Percentiles rank a stretch among this genome's conserved stretches.
Evolutionary conservation across 2,329 filamentous ascomycete genomes (phyloP).

Genomic region (Diplocarpon mali): DNA sequence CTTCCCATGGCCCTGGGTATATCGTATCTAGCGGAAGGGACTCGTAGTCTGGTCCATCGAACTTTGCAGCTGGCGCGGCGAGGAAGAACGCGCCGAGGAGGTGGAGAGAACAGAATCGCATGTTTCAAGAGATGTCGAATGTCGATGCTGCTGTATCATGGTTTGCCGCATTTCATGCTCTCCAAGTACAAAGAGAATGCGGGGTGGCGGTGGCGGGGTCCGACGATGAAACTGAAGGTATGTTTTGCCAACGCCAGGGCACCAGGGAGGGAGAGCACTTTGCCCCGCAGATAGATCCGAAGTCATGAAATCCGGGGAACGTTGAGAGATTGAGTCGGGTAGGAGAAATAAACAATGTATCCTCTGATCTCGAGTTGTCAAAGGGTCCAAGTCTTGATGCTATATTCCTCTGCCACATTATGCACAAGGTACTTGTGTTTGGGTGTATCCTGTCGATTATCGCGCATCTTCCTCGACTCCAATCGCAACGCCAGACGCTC

Average conservation of each 20-base stretch:
- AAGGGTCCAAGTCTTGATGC: neutral
- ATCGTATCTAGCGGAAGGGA: conserved; percentile 26
- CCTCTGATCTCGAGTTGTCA: neutral
- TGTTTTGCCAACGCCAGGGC: conserved; percentile 1
- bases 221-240: neutral
- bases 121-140: conserved; percentile 2
- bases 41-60: conserved; percentile 16
- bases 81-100: conserved; percentile 4
- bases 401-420: neutral
- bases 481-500: neutral
- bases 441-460: neutral
- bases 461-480: neutral
- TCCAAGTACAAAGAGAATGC: too few species aligned
- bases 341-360: neutral
- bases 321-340: neutral
- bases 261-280: neutral
- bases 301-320: conserved; percentile 1
- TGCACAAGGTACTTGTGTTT: too few species aligned
- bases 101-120: conserved; percentile 1
- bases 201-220: neutral
- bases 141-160: conserved; percentile 9
- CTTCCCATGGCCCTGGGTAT: conserved; percentile 32
- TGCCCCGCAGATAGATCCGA: neutral
- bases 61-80: conserved; percentile 1
- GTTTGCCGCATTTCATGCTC: too few species aligned